A percentile compares a stretch with the other conserved stretches of the same genome.
Conservation (phyloP, 805 yeast species). For the Candida pseudofarinosa region DNA sequence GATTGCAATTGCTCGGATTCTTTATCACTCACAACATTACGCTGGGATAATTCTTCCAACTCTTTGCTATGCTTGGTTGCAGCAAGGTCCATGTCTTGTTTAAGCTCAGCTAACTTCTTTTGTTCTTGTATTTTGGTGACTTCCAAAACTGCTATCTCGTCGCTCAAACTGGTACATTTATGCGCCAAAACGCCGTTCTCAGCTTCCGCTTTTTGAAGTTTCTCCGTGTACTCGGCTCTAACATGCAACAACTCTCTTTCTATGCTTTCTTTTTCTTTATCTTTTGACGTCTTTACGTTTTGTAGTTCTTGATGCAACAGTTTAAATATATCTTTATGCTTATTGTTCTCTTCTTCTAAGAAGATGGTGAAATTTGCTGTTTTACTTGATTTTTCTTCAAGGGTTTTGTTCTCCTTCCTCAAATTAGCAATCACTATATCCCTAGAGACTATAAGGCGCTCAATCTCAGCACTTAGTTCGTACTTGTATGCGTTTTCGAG, state of each 20-base stretch:
- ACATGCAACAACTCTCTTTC: neutral
- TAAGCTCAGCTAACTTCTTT: neutral
- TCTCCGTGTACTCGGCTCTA: neutral
- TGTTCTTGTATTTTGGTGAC: neutral
- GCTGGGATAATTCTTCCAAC: neutral
- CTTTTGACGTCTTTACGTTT: neutral
- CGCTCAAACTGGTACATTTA: neutral
- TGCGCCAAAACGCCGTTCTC: neutral
- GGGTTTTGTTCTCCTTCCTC: neutral
- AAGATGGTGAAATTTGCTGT: neutral
- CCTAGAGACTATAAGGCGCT: conserved; percentile 17
- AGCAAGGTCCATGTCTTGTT: neutral
- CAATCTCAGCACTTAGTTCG: conserved; percentile 23
- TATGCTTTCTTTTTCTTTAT: neutral
- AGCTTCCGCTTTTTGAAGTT: neutral
- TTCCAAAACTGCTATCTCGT: neutral
- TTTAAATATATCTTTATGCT: neutral
- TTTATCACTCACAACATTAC: neutral
- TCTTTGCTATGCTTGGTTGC: neutral
- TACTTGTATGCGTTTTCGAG: conserved; percentile 15
- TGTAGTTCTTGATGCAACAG: neutral
- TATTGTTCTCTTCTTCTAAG: conserved; percentile 1
- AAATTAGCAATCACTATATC: conserved; percentile 16
- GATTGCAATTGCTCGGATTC: neutral
- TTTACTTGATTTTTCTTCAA: neutral